Base-by-base conservation (phyloP, 768 basidiomycete species). In the Suillus lakei region DNA sequence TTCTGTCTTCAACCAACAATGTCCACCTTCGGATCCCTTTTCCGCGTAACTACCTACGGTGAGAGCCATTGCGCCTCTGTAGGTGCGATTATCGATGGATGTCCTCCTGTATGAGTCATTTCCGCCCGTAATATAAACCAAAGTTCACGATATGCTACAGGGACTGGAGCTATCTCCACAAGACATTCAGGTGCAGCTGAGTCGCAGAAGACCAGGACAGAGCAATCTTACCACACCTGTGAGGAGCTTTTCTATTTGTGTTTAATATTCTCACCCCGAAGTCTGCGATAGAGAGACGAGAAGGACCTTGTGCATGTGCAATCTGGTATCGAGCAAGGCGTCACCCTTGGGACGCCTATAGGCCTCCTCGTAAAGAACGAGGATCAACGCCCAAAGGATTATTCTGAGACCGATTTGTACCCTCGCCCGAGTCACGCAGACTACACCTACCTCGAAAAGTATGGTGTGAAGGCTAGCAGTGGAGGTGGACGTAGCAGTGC, bases 391-490 rank as follows among this genome's bases (percentile, higher is more conserved):
- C 98, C 98, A 23, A 93, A 98, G 73, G 98, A 99, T 79, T 99
- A 99, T 79, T 90, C 96, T 68, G 98, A 99, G 82, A 99, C 98
- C 0, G 98, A 99, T 75, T 81, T 96, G 61, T 99, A 95, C 82
- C 98, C 98, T 38, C 91, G 98, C 26, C 98, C 98, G 34, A 95
- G 92, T 69, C 98, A 99, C 73, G 98, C 98, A 15, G 98, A 99
- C 77, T 98, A 91, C 77, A 99, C 98, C 18, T 99, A 99, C 78
- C 88, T 99, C 64, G 90, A 95, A 71, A 99, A 99, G 72, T 99
- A 99, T 75, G 96, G 96, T 36, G 79, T 99, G 77, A 99, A 99
- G 82, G 98, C 98, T 0, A 95, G 93, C 83, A 94, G 92, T 66
- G 98, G 98, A 43, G 98, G 98, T 55, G 98, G 98, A 7, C 84